Evolutionary conservation across 306 rosid species (phyloP).

Genomic region (Medicago ruthenica): DNA sequence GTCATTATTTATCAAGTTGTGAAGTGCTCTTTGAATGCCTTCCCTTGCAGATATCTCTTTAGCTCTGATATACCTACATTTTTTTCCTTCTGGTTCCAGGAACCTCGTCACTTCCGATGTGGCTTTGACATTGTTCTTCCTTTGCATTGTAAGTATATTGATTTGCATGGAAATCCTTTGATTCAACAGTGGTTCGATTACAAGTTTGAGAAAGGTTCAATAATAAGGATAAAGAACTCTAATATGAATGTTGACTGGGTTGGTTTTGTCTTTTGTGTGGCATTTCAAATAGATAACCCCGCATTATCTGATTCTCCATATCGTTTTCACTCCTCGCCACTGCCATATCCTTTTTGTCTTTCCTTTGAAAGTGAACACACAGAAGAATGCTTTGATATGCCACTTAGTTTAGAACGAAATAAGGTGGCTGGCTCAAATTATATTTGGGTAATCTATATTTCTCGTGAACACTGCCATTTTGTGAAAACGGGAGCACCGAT

Average conservation of each 20-base stretch:
- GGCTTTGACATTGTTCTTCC: conserved; percentile 37
- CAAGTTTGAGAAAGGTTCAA: not conserved
- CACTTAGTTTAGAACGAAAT: not conserved
- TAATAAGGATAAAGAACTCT: not conserved
- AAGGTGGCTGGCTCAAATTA: not conserved
- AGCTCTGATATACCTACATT: no score
- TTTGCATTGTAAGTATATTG: not conserved
- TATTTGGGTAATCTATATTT: conserved; percentile 29
- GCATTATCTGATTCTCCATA: not conserved
- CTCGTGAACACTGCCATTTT: conserved; percentile 21
- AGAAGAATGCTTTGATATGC: not conserved
- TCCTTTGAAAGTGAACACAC: conserved; percentile 28
- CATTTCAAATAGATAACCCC: not conserved
- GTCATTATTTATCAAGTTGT: no score
- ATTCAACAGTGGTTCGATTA: no score
- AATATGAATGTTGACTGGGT: not conserved
- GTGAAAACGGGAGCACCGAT: not conserved
- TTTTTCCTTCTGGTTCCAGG: not conserved
- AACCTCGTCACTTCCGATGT: conserved; percentile 28
- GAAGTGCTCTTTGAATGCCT: no score
- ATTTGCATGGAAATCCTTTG: not conserved
- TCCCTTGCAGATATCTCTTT: no score
- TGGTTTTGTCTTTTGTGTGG: conserved; percentile 30
- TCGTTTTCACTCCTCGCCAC: not conserved
- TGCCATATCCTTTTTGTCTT: conserved; percentile 6